These are phyloP conservation scores for Cucurbita maxima DNA, from an alignment of 306 rosid species.

Conservation along the genomic window DNA sequence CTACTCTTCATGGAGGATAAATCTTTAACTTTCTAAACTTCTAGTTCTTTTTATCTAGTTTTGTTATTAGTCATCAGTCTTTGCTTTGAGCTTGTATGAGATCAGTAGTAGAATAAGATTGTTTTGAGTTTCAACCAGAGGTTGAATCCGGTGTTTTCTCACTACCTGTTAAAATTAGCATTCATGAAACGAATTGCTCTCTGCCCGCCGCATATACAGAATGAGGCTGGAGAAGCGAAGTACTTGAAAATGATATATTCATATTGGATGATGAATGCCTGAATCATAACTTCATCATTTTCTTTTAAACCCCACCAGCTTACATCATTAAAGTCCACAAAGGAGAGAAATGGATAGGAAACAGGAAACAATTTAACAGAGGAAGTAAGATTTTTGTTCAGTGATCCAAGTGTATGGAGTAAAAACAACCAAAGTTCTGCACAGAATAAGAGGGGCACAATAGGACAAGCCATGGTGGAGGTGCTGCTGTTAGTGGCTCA, in stretches of 20 bases:
- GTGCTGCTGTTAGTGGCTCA: slow-evolving; percentile 54
- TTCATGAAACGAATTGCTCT: not conserved
- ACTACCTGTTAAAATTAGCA: slow-evolving; percentile 1
- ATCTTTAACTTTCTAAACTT: slow-evolving; percentile 10
- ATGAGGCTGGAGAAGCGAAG: slow-evolving; percentile 15
- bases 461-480: slow-evolving; percentile 59
- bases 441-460: slow-evolving; percentile 21
- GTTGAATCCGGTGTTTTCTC: not conserved
- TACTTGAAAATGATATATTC: slow-evolving; percentile 20
- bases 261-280: slow-evolving; percentile 6
- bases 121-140: not conserved
- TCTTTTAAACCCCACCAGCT: slow-evolving; percentile 16
- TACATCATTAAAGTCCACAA: slow-evolving; percentile 8
- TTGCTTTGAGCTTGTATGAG: slow-evolving; percentile 4
- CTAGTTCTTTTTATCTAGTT: slow-evolving; percentile 15
- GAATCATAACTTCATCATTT: slow-evolving; percentile 16
- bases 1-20: slow-evolving; percentile 22
- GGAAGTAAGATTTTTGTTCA: slow-evolving; percentile 9
- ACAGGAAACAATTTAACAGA: slow-evolving; percentile 5
- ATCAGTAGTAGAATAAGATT: slow-evolving; percentile 3
- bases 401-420: slow-evolving; percentile 12
- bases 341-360: slow-evolving; percentile 5
- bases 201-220: slow-evolving; percentile 49
- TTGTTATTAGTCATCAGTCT: slow-evolving; percentile 12
- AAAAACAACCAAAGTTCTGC: slow-evolving; percentile 17